Evolutionary conservation across 192 early-diverging fungal species (phyloP).

Genomic region (Backusella psychrophila): DNA sequence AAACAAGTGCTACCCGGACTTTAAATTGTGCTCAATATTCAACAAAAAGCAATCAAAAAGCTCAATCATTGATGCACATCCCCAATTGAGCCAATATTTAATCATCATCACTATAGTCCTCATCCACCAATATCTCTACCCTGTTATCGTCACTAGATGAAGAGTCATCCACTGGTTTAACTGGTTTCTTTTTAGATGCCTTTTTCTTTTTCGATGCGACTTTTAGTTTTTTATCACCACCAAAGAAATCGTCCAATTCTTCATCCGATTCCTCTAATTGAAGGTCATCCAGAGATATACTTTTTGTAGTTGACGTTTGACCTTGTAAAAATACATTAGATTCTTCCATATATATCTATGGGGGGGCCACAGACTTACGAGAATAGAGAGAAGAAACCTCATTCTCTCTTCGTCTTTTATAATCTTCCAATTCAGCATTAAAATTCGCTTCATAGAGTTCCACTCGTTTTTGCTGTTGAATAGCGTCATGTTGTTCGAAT

Average conservation of each 20-base stretch:
- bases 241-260: not conserved
- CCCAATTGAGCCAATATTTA: not conserved
- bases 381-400: slow-evolving; percentile 29
- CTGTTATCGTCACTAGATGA: not conserved
- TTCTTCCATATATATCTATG: not conserved
- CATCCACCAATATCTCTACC: slow-evolving; percentile 25
- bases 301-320: not conserved
- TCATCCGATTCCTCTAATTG: slow-evolving; percentile 11
- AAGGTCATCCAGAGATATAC: slow-evolving; percentile 16
- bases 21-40: no score
- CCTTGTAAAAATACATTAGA: not conserved
- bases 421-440: slow-evolving; percentile 35
- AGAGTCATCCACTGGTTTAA: not conserved
- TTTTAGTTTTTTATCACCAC: not conserved
- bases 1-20: no score
- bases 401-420: slow-evolving; percentile 25
- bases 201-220: not conserved
- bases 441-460: slow-evolving; percentile 36
- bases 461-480: slow-evolving; percentile 23
- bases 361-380: slow-evolving; percentile 4
- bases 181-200: not conserved
- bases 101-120: slow-evolving; percentile 17
- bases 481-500: slow-evolving; percentile 19
- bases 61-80: no score
- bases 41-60: no score